Evolutionary conservation across 306 rosid genomes (phyloP).

Genomic region (Quercus cerris): DNA sequence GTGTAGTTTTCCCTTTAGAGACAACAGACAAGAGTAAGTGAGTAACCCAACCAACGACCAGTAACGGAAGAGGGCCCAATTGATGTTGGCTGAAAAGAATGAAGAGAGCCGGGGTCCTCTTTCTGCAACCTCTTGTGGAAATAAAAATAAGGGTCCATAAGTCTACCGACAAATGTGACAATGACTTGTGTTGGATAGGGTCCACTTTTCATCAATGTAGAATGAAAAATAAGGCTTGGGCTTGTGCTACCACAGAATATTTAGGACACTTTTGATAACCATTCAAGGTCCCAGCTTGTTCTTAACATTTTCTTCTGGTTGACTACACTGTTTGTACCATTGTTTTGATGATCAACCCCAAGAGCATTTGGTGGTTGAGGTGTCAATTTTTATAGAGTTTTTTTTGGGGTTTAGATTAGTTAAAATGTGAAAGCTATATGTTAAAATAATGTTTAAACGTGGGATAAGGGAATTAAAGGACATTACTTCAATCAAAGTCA

Average conservation of each 20-base stretch:
- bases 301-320: constrained; percentile 22
- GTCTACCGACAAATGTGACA: constrained; percentile 38
- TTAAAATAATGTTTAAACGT: background rate
- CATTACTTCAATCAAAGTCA: background rate
- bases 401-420: background rate
- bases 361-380: constrained; percentile 26
- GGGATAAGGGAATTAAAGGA: background rate
- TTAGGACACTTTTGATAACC: constrained; percentile 28
- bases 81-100: constrained; percentile 25
- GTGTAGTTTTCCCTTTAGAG: constrained; percentile 24
- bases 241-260: constrained; percentile 23
- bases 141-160: constrained; percentile 5
- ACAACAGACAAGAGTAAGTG: constrained; percentile 23
- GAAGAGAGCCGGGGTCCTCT: constrained; percentile 21
- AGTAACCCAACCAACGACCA: constrained; percentile 21
- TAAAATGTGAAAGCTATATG: background rate
- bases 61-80: constrained; percentile 30
- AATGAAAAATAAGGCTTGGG: background rate
- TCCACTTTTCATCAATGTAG: constrained; percentile 15
- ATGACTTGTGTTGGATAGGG: constrained; percentile 37
- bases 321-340: constrained; percentile 25
- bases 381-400: constrained; percentile 16
- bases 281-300: constrained; percentile 43
- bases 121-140: constrained; percentile 17
- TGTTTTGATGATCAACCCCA: constrained; percentile 12